A percentile compares a stretch with the other conserved stretches of the same genome.
phyloP scores from a whole-genome alignment of 805 yeast species.

The Wickerhamiella brachini region DNA sequence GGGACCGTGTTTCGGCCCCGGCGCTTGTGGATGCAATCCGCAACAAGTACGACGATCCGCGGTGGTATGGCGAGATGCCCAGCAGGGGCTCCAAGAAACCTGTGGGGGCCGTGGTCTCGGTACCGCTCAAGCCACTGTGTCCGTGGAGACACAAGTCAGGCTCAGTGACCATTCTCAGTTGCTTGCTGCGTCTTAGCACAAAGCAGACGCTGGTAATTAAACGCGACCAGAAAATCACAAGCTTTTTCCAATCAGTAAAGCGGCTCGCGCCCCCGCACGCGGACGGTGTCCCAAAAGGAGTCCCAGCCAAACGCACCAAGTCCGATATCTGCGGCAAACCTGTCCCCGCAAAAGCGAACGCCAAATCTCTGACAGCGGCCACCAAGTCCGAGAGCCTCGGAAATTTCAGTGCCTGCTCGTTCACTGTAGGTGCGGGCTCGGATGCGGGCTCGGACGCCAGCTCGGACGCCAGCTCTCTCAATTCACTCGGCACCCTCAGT shows the following conservation, averaged over 20 bases:
- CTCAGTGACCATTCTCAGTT: not conserved
- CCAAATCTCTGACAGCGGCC: no score
- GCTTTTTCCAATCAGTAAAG: not conserved
- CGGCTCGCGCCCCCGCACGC: not conserved
- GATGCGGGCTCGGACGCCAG: no score
- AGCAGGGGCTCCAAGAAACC: not conserved
- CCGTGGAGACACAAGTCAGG: not conserved
- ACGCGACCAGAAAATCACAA: not conserved
- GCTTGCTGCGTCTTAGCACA: not conserved
- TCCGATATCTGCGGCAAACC: no score
- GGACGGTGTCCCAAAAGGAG: not conserved
- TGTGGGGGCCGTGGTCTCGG: not conserved
- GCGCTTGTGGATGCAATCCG: not conserved
- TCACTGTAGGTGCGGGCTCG: no score
- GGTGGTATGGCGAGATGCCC: not conserved
- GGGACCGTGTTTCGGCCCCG: not conserved
- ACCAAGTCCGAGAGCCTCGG: no score
- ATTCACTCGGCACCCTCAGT: no score
- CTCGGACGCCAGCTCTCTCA: no score
- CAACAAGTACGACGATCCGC: constrained; percentile 2
- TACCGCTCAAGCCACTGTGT: not conserved
- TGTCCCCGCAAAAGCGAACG: no score
- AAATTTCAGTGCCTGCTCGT: no score
- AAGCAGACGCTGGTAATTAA: not conserved
- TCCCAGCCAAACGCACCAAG: not conserved